Conservation (phyloP, 2,329 filamentous ascomycete genomes). For the Beauveria pseudobassiana region DNA sequence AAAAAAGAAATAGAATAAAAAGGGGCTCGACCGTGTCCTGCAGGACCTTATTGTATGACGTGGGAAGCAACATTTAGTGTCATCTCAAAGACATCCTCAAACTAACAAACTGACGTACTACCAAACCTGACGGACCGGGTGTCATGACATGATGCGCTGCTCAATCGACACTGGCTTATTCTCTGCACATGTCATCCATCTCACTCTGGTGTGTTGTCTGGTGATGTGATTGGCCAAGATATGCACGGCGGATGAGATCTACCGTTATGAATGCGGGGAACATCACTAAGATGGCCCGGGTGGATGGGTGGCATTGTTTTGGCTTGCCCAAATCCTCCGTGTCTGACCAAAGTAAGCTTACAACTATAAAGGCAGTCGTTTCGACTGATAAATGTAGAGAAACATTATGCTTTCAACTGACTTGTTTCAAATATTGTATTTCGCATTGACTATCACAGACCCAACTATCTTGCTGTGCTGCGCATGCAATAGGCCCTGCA, state of each 20-base stretch:
- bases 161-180: neutral
- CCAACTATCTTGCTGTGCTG: neutral
- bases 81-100: too few relatives aligned
- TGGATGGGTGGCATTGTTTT: neutral
- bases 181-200: constrained; percentile 5
- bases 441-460: neutral
- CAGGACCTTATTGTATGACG: too few relatives aligned
- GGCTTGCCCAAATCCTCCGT: neutral
- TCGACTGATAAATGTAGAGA: neutral
- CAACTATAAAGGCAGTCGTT: neutral
- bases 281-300: constrained; percentile 7
- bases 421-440: neutral
- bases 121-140: neutral
- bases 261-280: constrained; percentile 8
- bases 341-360: neutral
- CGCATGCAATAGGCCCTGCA: neutral
- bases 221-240: neutral
- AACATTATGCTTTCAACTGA: neutral
- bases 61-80: too few relatives aligned
- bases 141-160: neutral
- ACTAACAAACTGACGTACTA: neutral
- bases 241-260: neutral
- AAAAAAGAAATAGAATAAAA: too few relatives aligned
- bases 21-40: too few relatives aligned
- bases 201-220: constrained; percentile 3